Percentiles rank a stretch among this genome's conserved stretches.
Evolutionary conservation across 2,329 filamentous ascomycete genomes (phyloP).

Genomic region (Cladophialophora yegresii): DNA sequence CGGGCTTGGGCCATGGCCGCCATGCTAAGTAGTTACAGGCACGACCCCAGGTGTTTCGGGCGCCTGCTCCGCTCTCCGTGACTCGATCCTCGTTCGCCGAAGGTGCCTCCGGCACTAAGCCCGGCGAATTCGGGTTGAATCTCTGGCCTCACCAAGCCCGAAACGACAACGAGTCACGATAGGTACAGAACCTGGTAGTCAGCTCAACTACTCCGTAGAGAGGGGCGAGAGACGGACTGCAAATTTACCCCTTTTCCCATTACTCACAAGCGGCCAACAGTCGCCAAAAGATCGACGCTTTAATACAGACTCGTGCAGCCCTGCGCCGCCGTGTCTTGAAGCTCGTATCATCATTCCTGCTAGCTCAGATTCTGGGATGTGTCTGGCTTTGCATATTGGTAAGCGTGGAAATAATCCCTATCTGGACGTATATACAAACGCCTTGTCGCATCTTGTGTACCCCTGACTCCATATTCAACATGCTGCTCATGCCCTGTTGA

Average conservation of each 20-base stretch:
- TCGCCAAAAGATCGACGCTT: neutral
- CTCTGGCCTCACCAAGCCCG: neutral
- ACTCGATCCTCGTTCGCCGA: neutral
- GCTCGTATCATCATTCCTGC: slow-evolving; percentile 27
- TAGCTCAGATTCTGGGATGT: slow-evolving; percentile 9
- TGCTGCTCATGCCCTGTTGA: slow-evolving; percentile 9
- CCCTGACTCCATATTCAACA: slow-evolving; percentile 8
- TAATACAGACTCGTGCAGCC: neutral
- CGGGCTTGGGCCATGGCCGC: neutral
- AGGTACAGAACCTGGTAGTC: too few species aligned
- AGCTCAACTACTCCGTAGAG: neutral
- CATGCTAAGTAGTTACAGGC: too few species aligned
- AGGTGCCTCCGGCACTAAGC: neutral
- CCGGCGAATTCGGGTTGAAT: neutral
- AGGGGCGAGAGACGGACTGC: neutral
- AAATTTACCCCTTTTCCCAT: neutral
- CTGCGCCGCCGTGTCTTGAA: slow-evolving; percentile 1
- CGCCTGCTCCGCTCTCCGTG: neutral
- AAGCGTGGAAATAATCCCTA: slow-evolving; percentile 4
- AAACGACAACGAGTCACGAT: neutral
- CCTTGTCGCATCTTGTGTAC: slow-evolving; percentile 11
- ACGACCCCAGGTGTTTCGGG: too few species aligned
- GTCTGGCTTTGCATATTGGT: neutral
- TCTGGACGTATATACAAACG: slow-evolving; percentile 29
- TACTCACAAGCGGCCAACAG: neutral